These are phyloP conservation scores for Aurinia saxatilis DNA, from an alignment of 345 rosid genomes.

Conservation along the genomic window DNA sequence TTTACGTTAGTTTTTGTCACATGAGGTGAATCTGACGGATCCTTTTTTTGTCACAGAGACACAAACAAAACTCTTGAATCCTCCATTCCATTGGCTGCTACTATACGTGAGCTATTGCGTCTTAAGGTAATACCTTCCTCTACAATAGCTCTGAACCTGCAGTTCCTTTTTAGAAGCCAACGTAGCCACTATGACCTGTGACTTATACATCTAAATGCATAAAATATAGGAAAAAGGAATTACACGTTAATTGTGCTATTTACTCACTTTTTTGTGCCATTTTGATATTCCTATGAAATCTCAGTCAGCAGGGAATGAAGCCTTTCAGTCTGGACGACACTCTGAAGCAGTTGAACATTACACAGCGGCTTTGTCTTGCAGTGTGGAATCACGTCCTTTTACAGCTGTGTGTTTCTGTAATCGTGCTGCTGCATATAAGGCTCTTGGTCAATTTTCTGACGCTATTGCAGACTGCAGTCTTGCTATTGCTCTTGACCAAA, in stretches of 20 bases:
- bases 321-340: conserved; percentile 82
- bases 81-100: conserved; percentile 51
- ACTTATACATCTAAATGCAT: neutral
- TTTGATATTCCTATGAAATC: conserved; percentile 7
- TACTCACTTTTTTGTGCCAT: neutral
- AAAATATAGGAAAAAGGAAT: neutral
- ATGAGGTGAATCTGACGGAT: conserved; percentile 6
- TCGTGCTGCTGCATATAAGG: conserved; percentile 93
- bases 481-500: conserved; percentile 85
- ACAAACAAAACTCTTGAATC: conserved; percentile 45
- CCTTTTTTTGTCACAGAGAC: conserved; percentile 28
- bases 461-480: conserved; percentile 98
- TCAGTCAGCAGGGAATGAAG: conserved; percentile 91
- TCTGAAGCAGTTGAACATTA: conserved; percentile 90
- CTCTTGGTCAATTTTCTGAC: conserved; percentile 69
- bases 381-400: conserved; percentile 81
- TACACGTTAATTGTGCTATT: neutral
- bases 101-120: conserved; percentile 56
- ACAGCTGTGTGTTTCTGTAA: conserved; percentile 95
- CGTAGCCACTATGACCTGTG: neutral
- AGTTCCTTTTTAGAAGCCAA: neutral
- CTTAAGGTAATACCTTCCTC: conserved; percentile 55
- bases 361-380: conserved; percentile 69
- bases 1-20: neutral
- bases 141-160: conserved; percentile 9